Evolutionary conservation across 2,329 filamentous ascomycete species (phyloP).

Genomic region (Ascochyta koolunga): DNA sequence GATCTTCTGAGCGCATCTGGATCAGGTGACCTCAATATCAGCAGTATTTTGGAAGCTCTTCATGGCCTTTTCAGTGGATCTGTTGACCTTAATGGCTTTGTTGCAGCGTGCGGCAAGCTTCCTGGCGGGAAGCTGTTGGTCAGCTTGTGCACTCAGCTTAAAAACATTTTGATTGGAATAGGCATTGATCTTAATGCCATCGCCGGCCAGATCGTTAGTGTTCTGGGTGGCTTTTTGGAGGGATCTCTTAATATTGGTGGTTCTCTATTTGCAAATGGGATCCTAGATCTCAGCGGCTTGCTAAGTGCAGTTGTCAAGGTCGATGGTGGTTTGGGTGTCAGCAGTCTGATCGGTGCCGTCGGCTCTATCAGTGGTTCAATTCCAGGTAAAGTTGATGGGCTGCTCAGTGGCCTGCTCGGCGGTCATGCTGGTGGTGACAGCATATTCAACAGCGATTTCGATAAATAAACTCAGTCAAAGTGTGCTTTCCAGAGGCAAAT

Average conservation of each 20-base stretch:
- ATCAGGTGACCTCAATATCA: constrained; percentile 1
- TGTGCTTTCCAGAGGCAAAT: too few species aligned
- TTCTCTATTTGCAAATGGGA: background rate
- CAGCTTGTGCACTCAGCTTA: constrained; percentile 7
- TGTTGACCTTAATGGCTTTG: constrained; percentile 7
- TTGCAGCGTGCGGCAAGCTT: constrained; percentile 2
- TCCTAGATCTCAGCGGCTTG: background rate
- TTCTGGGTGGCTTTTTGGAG: constrained; percentile 2
- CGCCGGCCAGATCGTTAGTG: background rate
- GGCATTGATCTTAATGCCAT: constrained; percentile 9
- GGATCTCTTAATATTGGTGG: background rate
- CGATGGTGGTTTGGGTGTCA: background rate
- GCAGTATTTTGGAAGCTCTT: constrained; percentile 1
- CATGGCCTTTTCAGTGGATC: constrained; percentile 3
- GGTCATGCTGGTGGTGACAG: background rate
- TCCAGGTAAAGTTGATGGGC: background rate
- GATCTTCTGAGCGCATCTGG: constrained; percentile 3
- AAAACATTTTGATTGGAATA: background rate
- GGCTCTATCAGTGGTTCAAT: background rate
- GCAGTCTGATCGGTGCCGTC: background rate
- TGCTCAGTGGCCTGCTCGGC: background rate
- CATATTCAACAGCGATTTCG: too few species aligned
- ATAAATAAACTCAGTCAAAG: too few species aligned
- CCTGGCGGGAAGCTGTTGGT: constrained; percentile 7
- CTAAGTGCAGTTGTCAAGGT: constrained; percentile 2